These are phyloP conservation scores for Penicillium herquei DNA, from an alignment of 495 filamentous ascomycete genomes.

Conservation along the genomic window DNA sequence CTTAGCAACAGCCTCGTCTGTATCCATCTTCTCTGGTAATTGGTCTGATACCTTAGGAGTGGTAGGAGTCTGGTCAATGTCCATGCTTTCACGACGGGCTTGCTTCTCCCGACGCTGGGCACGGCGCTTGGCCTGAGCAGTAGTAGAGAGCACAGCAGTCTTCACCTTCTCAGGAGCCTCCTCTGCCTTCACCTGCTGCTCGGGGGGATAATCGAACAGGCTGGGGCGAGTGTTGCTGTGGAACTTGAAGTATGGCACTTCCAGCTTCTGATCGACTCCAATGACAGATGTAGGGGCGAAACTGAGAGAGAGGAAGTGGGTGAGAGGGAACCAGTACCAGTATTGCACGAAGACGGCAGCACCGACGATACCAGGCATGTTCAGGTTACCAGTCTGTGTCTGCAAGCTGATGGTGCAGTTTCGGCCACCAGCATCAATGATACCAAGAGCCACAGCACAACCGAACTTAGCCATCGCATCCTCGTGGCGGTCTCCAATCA, in stretches of 20 bases:
- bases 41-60: slow-evolving; percentile 71
- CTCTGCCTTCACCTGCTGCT: slow-evolving; percentile 89
- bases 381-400: slow-evolving; percentile 95
- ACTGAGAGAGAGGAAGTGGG: slow-evolving; percentile 92
- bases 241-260: slow-evolving; percentile 95
- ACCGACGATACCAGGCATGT: slow-evolving; percentile 95
- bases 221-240: slow-evolving; percentile 91
- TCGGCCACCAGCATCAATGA: slow-evolving; percentile 96
- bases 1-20: slow-evolving; percentile 67
- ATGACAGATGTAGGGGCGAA: slow-evolving; percentile 95
- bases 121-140: slow-evolving; percentile 91
- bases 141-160: slow-evolving; percentile 94
- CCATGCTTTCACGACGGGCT: slow-evolving; percentile 78
- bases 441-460: slow-evolving; percentile 88
- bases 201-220: slow-evolving; percentile 96
- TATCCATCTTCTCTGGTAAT: slow-evolving; percentile 81
- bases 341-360: slow-evolving; percentile 99
- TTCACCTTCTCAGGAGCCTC: slow-evolving; percentile 93
- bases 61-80: slow-evolving; percentile 74
- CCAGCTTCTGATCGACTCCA: slow-evolving; percentile 87
- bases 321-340: slow-evolving; percentile 99
- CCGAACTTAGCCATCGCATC: slow-evolving; percentile 99
- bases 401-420: slow-evolving; percentile 98
- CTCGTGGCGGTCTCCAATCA: slow-evolving; percentile 92
- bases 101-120: slow-evolving; percentile 74